phyloP scores from a whole-genome alignment of 257 asterid species.

The Salvia splendens region DNA sequence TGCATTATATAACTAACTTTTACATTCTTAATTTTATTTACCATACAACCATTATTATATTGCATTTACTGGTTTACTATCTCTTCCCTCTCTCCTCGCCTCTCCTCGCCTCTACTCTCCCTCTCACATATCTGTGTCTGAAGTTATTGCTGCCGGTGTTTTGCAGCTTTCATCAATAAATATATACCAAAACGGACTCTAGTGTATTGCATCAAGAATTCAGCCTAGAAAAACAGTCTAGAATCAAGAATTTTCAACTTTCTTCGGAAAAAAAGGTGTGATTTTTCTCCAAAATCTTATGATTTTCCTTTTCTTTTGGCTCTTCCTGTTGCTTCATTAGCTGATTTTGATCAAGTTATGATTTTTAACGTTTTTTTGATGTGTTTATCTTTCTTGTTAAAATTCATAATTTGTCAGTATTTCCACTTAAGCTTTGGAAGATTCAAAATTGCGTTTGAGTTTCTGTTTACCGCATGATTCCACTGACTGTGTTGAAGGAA shows the following conservation, averaged over 20 bases:
- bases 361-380: slow-evolving; percentile 10
- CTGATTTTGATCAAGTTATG: slow-evolving; percentile 14
- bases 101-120: slow-evolving; percentile 3
- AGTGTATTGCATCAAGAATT: slow-evolving; percentile 2
- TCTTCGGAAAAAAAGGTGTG: slow-evolving; percentile 29
- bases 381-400: slow-evolving; percentile 1
- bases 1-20: slow-evolving; percentile 23
- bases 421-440: neutral
- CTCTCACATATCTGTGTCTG: slow-evolving; percentile 8
- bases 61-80: neutral
- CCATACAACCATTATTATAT: too few relatives aligned
- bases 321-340: slow-evolving; percentile 16
- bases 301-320: slow-evolving; percentile 1
- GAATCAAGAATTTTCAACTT: slow-evolving; percentile 32
- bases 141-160: slow-evolving; percentile 18
- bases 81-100: slow-evolving; percentile 24
- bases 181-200: slow-evolving; percentile 4
- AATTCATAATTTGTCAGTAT: too few relatives aligned
- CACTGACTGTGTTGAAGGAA: slow-evolving; percentile 6
- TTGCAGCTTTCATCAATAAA: slow-evolving; percentile 32
- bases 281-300: slow-evolving; percentile 16
- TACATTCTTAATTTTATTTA: neutral
- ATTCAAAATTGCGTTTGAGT: slow-evolving; percentile 13
- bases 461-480: slow-evolving; percentile 2
- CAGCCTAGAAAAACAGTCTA: slow-evolving; percentile 8